These are phyloP conservation scores for Nasturtium officinale DNA, from an alignment of 345 rosid species.

Conservation along the genomic window DNA sequence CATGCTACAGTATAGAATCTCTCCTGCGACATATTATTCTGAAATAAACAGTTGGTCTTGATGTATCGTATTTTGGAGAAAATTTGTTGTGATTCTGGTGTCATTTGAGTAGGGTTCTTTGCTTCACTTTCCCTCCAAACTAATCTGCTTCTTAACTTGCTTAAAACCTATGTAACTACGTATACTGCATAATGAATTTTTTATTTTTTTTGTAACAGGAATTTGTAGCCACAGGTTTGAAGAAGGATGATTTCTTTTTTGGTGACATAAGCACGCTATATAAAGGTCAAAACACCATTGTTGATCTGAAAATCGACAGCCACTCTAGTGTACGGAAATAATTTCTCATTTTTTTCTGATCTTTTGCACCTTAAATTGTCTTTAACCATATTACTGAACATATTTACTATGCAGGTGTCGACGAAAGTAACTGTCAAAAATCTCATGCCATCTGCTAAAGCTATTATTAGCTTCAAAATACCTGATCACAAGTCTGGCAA, in stretches of 20 bases:
- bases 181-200: slow-evolving; percentile 2
- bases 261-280: slow-evolving; percentile 73
- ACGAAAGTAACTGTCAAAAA: slow-evolving; percentile 71
- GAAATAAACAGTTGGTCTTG: neutral
- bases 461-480: slow-evolving; percentile 63
- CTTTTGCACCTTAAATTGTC: neutral
- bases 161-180: neutral
- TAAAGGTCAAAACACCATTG: slow-evolving; percentile 63
- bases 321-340: slow-evolving; percentile 61
- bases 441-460: slow-evolving; percentile 60
- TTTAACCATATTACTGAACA: slow-evolving; percentile 2
- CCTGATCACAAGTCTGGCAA: slow-evolving; percentile 95
- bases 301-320: slow-evolving; percentile 77
- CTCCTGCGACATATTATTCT: neutral
- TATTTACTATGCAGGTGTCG: slow-evolving; percentile 51
- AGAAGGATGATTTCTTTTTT: slow-evolving; percentile 59
- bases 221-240: slow-evolving; percentile 71
- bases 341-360: neutral
- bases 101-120: neutral
- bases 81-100: neutral
- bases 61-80: neutral
- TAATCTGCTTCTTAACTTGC: neutral
- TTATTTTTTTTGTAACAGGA: slow-evolving; percentile 50
- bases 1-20: slow-evolving; percentile 2
- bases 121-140: neutral